A percentile compares a stretch with the other conserved stretches of the same genome.
These are phyloP conservation scores for Leishmania braziliensis DNA, from an alignment of 208 protist genomes.

Conservation along the genomic window DNA sequence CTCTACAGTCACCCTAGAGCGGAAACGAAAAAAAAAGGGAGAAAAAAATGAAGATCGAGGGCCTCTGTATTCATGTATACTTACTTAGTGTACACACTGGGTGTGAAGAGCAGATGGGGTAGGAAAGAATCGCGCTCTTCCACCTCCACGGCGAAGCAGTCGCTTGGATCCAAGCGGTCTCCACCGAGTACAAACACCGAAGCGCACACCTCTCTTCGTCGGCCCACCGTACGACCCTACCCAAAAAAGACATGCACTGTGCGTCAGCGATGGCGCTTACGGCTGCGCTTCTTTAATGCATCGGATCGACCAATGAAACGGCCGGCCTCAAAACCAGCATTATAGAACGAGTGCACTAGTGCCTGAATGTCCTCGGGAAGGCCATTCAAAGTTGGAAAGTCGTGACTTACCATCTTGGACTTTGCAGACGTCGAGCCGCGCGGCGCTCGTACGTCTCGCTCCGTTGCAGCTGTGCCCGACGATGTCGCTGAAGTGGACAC, in stretches of 20 bases:
- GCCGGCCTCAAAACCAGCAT: slow-evolving; percentile 60
- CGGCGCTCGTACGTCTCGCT: background rate
- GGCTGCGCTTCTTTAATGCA: background rate
- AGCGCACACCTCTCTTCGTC: background rate
- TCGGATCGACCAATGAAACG: slow-evolving; percentile 31
- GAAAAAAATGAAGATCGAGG: background rate
- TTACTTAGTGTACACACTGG: background rate
- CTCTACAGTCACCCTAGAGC: background rate
- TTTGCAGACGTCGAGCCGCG: background rate
- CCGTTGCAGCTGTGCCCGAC: background rate
- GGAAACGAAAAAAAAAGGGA: background rate
- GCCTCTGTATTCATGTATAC: background rate
- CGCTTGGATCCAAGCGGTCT: background rate
- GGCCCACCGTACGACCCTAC: background rate
- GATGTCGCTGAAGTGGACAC: background rate
- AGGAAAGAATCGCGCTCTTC: background rate
- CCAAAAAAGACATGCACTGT: background rate
- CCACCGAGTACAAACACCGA: background rate
- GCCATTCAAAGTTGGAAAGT: background rate
- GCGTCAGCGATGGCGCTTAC: slow-evolving; percentile 21
- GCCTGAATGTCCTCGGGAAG: slow-evolving; percentile 40
- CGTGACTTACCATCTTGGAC: background rate
- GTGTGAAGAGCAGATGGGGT: background rate
- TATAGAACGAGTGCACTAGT: slow-evolving; percentile 59
- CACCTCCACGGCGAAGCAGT: background rate